Conservation (phyloP, 192 early-diverging fungal genomes). For the Entomortierella beljakovae region DNA sequence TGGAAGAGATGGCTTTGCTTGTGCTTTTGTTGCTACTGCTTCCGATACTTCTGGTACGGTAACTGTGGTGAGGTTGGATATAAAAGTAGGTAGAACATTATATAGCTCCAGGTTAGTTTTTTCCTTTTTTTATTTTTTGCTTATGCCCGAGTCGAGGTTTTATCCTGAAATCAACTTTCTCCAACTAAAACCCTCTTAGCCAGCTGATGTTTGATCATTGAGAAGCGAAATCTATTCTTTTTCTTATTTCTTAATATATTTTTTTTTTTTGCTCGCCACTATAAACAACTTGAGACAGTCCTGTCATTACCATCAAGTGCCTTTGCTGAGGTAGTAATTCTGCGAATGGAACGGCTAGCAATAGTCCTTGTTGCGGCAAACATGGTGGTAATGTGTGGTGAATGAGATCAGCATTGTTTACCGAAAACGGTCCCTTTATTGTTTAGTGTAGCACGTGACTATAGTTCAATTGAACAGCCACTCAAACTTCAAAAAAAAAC, state of each 20-base stretch:
- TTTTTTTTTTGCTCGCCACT: neutral
- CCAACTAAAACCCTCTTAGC: no score
- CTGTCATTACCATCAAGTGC: conserved; percentile 30
- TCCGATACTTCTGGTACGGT: neutral
- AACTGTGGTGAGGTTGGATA: neutral
- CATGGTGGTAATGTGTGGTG: conserved; percentile 19
- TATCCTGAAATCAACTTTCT: no score
- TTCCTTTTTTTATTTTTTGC: no score
- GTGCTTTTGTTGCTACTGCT: neutral
- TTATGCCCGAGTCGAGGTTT: no score
- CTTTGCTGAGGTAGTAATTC: conserved; percentile 36
- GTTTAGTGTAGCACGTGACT: no score
- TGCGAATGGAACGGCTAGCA: conserved; percentile 26
- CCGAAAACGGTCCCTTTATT: no score
- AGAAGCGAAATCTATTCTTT: neutral
- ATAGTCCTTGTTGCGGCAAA: conserved; percentile 38
- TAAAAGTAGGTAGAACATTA: no score
- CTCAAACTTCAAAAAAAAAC: no score
- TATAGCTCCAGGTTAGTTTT: no score
- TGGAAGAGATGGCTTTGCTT: conserved; percentile 22
- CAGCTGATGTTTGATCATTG: neutral
- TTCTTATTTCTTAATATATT: no score
- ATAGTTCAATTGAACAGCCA: no score
- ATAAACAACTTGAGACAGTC: neutral
- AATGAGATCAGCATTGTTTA: conserved; percentile 20